Evolutionary conservation across 148 eudicot genomes (phyloP), one percentile per base, ranked within the genome.

Genomic region (Chenopodium album): DNA sequence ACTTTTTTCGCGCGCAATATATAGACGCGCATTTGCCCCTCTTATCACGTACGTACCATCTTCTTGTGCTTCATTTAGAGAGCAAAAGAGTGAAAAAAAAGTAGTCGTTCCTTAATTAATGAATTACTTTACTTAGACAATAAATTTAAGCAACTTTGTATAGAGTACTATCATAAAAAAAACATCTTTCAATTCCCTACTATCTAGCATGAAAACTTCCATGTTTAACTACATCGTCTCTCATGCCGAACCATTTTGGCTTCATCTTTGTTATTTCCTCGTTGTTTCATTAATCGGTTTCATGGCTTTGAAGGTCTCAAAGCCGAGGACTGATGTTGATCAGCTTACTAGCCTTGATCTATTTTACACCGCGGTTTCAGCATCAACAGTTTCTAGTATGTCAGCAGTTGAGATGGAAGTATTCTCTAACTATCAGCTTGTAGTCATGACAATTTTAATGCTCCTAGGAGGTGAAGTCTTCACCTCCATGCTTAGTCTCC

Each of bases 371-470:
- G 88, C 92, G 0, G 90, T 90, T 9, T 90, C 92, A 2, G 89
- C 94, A 5, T 3, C 85, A 34, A 89, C 95, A 0, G 87, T 84
- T 20, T 88, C 95, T 12, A 92, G 93, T 79, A 88, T 92, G 89
- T 86, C 95, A 28, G 82, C 90, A 0, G 84, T 92, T 0, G 95
- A 92, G 77, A 92, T 92, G 95, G 95, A 92, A 76, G 92, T 84
- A 22, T 92, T 92, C 79, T 92, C 93, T 5, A 85, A 86, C 71
- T 44, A 76, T 1, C 95, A 92, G 72, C 89, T 92, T n/a, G 9
- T 85, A 12, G 62, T 92, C 59, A 67, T 89, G 46, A 79, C 85
- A 1, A 34, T 88, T n/a, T 65, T 89, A 14, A 92, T 92, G 88
- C 82, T 90, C 54, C 28, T 90, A 4, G 92, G 95, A 2, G 89